Conservation (phyloP, 805 yeast genomes). For the Candida alai region DNA sequence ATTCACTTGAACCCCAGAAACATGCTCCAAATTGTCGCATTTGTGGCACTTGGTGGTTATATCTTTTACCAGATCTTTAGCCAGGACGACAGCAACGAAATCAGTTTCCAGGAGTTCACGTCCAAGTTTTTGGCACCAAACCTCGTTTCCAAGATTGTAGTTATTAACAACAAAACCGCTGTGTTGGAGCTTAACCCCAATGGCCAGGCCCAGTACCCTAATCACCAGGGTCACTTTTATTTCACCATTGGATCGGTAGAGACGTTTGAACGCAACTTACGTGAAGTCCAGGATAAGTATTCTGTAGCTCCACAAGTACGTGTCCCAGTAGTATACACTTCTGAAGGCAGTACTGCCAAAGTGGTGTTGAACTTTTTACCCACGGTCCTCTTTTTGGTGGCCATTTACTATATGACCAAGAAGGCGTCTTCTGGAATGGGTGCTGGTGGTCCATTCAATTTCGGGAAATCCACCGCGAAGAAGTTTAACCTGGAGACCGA, state of each 20-base stretch:
- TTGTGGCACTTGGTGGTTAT: constrained; percentile 25
- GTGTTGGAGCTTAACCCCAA: constrained; percentile 62
- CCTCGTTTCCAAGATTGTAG: constrained; percentile 66
- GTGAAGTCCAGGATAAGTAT: constrained; percentile 68
- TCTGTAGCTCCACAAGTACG: constrained; percentile 58
- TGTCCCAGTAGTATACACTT: constrained; percentile 77
- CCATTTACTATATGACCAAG: constrained; percentile 77
- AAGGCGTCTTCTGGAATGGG: constrained; percentile 55
- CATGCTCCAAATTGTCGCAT: constrained; percentile 29
- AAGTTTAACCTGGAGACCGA: constrained; percentile 89
- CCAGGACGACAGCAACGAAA: constrained; percentile 37
- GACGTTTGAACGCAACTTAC: constrained; percentile 75
- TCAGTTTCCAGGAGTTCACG: constrained; percentile 91
- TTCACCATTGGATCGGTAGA: constrained; percentile 90
- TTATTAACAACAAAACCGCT: constrained; percentile 74
- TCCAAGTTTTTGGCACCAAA: constrained; percentile 71
- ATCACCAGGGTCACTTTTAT: constrained; percentile 23
- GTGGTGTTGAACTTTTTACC: constrained; percentile 76
- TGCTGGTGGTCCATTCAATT: constrained; percentile 77
- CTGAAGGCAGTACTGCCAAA: constrained; percentile 63
- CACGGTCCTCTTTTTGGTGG: constrained; percentile 84
- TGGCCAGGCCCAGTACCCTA: constrained; percentile 48
- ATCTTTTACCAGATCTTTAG: constrained; percentile 16
- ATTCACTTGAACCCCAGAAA: constrained; percentile 21
- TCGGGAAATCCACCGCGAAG: constrained; percentile 90